Evolutionary conservation across 306 rosid species (phyloP).

Genomic region (Carpinus fangiana): DNA sequence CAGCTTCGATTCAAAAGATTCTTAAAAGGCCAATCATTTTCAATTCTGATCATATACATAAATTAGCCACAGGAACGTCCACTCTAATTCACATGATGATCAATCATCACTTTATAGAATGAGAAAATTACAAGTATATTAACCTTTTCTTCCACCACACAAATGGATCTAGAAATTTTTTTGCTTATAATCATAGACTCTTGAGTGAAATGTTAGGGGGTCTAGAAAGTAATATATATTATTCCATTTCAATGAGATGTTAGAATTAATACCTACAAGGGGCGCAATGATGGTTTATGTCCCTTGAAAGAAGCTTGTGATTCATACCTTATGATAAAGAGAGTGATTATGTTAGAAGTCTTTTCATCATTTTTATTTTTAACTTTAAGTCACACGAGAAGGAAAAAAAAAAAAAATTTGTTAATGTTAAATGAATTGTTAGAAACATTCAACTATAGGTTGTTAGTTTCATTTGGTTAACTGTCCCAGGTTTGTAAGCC

Average conservation of each 20-base stretch:
- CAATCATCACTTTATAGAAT: constrained; percentile 50
- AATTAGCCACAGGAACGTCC: constrained; percentile 48
- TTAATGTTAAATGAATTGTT: too few species aligned
- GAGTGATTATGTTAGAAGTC: constrained; percentile 28
- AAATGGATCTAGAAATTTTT: constrained; percentile 22
- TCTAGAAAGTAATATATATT: constrained; percentile 50
- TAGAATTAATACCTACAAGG: constrained; percentile 40
- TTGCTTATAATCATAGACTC: constrained; percentile 31
- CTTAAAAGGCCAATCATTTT: neutral
- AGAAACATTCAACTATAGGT: neutral
- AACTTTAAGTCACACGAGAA: too few species aligned
- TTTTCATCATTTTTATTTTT: too few species aligned
- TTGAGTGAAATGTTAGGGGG: constrained; percentile 35
- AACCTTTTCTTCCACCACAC: constrained; percentile 35
- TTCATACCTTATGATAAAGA: constrained; percentile 51
- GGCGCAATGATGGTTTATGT: constrained; percentile 52
- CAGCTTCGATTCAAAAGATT: too few species aligned
- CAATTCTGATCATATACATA: constrained; percentile 27
- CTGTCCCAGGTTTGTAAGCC: too few species aligned
- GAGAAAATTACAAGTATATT: constrained; percentile 34
- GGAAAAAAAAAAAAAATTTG: too few species aligned
- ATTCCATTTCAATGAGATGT: constrained; percentile 39
- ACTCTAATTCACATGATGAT: constrained; percentile 53
- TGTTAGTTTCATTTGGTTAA: neutral
- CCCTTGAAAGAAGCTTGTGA: constrained; percentile 54